Base-by-base conservation (phyloP, 1,284 basidiomycete species). In the Cystobasidium slooffiae region DNA sequence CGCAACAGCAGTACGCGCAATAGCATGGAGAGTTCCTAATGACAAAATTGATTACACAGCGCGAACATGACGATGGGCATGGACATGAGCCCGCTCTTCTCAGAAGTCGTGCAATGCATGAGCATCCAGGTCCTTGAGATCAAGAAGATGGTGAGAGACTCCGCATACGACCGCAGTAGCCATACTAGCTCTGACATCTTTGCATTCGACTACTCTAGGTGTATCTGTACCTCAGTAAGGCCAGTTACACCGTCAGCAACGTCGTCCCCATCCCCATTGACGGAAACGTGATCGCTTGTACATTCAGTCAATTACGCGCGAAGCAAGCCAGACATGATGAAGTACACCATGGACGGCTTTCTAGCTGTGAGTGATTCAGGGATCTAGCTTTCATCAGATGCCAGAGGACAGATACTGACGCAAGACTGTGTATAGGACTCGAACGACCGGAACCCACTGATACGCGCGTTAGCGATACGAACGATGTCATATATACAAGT, bases 401-500 rank as follows among this genome's bases (percentile, higher is more conserved):
- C 88, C 96, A 80, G 89, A 94, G 43, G 96, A 94, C n/a, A 96
- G 94, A 22, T 96, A 95, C 81, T 95, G 96, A 78, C 90, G 91
- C 47, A 89, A 49, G 37, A 51, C 12, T n/a, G 18, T 51, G 52
- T 37, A 22, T 76, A 94, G 92, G 94, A 97, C 82, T 94, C 92
- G 79, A 90, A 90, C 80, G 93, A 96, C 82, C 88, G 91, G 61
- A 95, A 96, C 81, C 94, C 94, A 10, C 88, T 96, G 69, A 92
- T 96, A 75, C 90, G 94, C 24, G 94, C 94, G 1, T 86, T 97
- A 47, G 93, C 94, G 31, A 93, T 97, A 80, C 90, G 94, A 46
- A 97, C 94, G 22, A 96, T 97, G 94, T 94, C 94, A 22, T 96
- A 95, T 81, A 96, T 97, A 78, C 90, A 91, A 51, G 89, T 93